Conservation (phyloP, 805 yeast genomes). For the Maudiozyma barnettii region DNA sequence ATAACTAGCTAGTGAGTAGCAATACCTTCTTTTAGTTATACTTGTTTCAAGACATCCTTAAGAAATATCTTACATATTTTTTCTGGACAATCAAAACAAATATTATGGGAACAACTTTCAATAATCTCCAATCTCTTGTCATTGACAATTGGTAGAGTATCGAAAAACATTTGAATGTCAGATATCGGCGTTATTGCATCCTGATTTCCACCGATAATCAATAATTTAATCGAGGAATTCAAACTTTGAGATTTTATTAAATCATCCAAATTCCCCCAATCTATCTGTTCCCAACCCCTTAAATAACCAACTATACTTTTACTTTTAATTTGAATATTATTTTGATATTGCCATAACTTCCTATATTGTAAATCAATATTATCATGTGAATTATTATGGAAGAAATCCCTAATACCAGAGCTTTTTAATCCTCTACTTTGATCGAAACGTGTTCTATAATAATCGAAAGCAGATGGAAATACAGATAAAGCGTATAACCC, state of each 20-base stretch:
- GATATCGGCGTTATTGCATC: conserved; percentile 20
- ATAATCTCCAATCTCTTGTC: conserved; percentile 8
- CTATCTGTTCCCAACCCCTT: conserved; percentile 24
- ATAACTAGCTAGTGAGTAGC: no score
- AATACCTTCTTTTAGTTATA: neutral
- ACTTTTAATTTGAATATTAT: conserved; percentile 24
- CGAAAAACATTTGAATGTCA: conserved; percentile 5
- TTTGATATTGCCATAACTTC: conserved; percentile 22
- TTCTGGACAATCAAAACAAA: conserved; percentile 20
- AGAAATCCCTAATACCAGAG: conserved; percentile 24
- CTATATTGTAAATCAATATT: conserved; percentile 10
- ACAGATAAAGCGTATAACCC: conserved; percentile 10
- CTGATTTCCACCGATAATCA: conserved; percentile 17
- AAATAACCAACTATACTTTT: conserved; percentile 22
- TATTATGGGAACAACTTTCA: conserved; percentile 20
- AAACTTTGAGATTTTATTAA: neutral
- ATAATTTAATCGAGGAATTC: conserved; percentile 1
- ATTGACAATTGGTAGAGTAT: conserved; percentile 5
- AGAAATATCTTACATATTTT: conserved; percentile 3
- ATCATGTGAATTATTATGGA: conserved; percentile 9
- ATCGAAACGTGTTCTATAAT: conserved; percentile 23
- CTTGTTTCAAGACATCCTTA: neutral
- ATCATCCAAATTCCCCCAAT: conserved; percentile 14
- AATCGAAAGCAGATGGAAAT: conserved; percentile 22
- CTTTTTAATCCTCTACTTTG: conserved; percentile 25